A percentile compares a stretch with the other conserved stretches of the same genome.
Evolutionary conservation across 768 basidiomycete genomes (phyloP).

Genomic region (Leccinum fibrillosum): DNA sequence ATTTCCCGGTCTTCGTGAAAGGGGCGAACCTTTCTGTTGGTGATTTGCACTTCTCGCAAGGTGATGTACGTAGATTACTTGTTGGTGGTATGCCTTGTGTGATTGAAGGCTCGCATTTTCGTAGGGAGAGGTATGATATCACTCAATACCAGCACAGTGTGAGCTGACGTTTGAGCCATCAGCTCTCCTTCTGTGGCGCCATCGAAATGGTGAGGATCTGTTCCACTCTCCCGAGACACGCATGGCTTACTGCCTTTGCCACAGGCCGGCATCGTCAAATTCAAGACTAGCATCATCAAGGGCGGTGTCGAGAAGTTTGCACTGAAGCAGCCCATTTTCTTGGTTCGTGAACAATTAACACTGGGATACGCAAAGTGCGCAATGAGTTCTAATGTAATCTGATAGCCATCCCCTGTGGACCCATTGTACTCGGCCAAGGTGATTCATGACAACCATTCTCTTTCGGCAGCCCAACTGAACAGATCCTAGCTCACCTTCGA

Average conservation of each 20-base stretch:
- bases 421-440: constrained; percentile 72
- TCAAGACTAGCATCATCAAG: constrained; percentile 71
- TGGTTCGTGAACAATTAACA: constrained; percentile 39
- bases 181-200: constrained; percentile 74
- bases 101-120: constrained; percentile 8
- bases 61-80: constrained; percentile 45
- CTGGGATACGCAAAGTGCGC: too few species aligned
- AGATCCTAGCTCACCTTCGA: constrained; percentile 60
- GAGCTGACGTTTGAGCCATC: background rate
- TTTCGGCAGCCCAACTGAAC: background rate
- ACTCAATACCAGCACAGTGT: background rate
- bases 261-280: constrained; percentile 68
- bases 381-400: background rate
- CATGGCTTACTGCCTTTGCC: background rate
- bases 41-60: constrained; percentile 78
- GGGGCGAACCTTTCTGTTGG: constrained; percentile 78
- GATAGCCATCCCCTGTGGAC: constrained; percentile 69
- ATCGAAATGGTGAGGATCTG: constrained; percentile 61
- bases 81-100: background rate
- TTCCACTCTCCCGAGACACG: background rate
- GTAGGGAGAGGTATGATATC: constrained; percentile 52
- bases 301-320: constrained; percentile 72
- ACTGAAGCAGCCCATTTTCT: constrained; percentile 55
- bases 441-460: background rate
- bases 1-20: constrained; percentile 73